phyloP scores from a whole-genome alignment of 495 filamentous ascomycete species.

The Darksidea phi region DNA sequence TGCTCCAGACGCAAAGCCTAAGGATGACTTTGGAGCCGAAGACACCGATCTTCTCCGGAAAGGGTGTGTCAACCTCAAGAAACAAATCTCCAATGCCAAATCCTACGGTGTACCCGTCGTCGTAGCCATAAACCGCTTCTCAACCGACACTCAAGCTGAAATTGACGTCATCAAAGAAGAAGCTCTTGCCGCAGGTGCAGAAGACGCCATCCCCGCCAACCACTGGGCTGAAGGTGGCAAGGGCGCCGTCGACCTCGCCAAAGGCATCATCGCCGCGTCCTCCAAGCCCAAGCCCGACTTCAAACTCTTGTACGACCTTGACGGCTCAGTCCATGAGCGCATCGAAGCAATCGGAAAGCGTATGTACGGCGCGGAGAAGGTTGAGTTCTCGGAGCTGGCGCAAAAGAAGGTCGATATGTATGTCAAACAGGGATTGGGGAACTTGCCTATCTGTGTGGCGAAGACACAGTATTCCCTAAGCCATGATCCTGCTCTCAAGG shows the following conservation, averaged over 20 bases:
- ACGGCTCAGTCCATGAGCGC: slow-evolving; percentile 79
- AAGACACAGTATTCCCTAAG: slow-evolving; percentile 98
- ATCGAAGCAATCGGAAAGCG: slow-evolving; percentile 86
- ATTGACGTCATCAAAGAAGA: slow-evolving; percentile 85
- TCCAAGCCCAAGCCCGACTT: slow-evolving; percentile 80
- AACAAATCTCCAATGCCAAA: slow-evolving; percentile 87
- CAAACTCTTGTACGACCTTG: slow-evolving; percentile 79
- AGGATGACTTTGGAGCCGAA: slow-evolving; percentile 85
- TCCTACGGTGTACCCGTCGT: slow-evolving; percentile 92
- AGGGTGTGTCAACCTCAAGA: slow-evolving; percentile 89
- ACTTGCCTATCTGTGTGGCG: slow-evolving; percentile 92
- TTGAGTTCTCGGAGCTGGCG: slow-evolving; percentile 91
- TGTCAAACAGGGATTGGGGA: slow-evolving; percentile 84
- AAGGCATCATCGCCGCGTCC: slow-evolving; percentile 77
- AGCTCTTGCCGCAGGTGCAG: slow-evolving; percentile 86
- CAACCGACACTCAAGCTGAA: slow-evolving; percentile 90
- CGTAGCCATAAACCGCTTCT: slow-evolving; percentile 94
- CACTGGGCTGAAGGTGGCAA: slow-evolving; percentile 97
- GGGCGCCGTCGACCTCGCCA: slow-evolving; percentile 86
- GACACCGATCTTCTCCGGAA: slow-evolving; percentile 85
- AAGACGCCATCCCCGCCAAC: slow-evolving; percentile 89
- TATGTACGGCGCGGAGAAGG: slow-evolving; percentile 90
- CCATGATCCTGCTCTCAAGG: slow-evolving; percentile 91
- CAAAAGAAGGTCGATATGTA: slow-evolving; percentile 96
- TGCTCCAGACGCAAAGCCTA: slow-evolving; percentile 74